Evolutionary conservation across 768 basidiomycete species (phyloP), one percentile per base, ranked within the genome.

Genomic region (Termitomyces sp.): DNA sequence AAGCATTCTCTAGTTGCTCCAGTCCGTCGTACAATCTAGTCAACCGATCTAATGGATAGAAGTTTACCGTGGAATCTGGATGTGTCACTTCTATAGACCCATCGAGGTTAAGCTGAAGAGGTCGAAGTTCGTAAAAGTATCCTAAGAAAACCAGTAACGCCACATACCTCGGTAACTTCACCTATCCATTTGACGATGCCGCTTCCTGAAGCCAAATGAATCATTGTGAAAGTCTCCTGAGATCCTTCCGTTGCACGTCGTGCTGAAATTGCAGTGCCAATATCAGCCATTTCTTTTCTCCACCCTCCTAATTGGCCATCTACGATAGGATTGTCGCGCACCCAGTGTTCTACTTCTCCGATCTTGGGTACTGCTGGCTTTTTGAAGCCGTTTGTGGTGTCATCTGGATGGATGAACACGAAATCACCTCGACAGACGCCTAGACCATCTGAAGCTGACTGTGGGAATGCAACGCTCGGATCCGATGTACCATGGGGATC

Each of bases 401-500:
- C 85, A 61, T 77, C 75, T 6, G 73, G 75, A 69, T 93, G 88
- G 54, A 96, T 77, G 63, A 98, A 86, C 16, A 97, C 92, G 60
- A 85, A 83, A 68, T 95, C 91, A 16, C 93, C 92, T 22, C 89
- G 80, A 45, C 85, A 83, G 26, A 95, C 87, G 26, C 94, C 95
- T 53, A 90, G 81, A 46, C 81, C 84, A 36, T 89, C 86, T 35
- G 75, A 70, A 13, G 73, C 71, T 18, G 73, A 64, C 32, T 72
- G 67, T 26, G 79, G 69, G 36, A 72, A 70, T 33, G 75, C 71
- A 7, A 72, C 73, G 58, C 76, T 73, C 62, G 73, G 68, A 59
- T 86, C 86, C 38, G 79, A 77, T 26, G 78, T 77, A 30, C 92
- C 92, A 64, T 92, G 90, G 9, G 90, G 86, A 68, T 96, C 94